These are phyloP conservation scores for Ilyonectria robusta DNA, from an alignment of 2,329 filamentous ascomycete species.

Conservation along the genomic window DNA sequence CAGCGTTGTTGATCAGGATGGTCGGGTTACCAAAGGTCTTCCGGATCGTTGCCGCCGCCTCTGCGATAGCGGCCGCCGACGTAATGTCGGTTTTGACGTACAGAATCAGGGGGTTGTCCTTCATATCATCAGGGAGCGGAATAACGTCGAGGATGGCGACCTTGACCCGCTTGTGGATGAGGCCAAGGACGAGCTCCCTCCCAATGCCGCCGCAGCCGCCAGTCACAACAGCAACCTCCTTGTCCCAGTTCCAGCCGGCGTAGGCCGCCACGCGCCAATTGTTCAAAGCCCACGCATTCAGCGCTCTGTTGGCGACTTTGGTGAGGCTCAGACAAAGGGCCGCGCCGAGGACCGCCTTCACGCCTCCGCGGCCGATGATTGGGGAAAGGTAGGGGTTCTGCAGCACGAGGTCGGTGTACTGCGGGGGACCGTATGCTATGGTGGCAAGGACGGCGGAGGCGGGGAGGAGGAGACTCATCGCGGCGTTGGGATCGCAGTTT, in stretches of 20 bases:
- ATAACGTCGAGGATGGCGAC: conserved; percentile 78
- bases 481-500: too few species aligned
- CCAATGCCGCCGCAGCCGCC: conserved; percentile 81
- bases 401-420: too few species aligned
- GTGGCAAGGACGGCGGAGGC: too few species aligned
- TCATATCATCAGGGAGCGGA: conserved; percentile 25
- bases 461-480: too few species aligned
- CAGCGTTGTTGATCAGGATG: conserved; percentile 78
- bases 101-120: conserved; percentile 61
- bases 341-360: too few species aligned
- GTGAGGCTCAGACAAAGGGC: neutral
- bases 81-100: conserved; percentile 79
- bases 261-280: neutral
- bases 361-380: too few species aligned
- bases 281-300: conserved; percentile 4
- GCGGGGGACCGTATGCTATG: too few species aligned
- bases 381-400: too few species aligned
- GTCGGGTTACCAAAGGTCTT: conserved; percentile 71
- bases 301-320: neutral
- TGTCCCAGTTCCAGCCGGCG: conserved; percentile 5
- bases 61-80: conserved; percentile 59
- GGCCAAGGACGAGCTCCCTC: conserved; percentile 69
- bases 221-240: conserved; percentile 73
- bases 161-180: conserved; percentile 72
- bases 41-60: conserved; percentile 65